phyloP scores from a whole-genome alignment of 495 filamentous ascomycete species.

The Neurospora pannonica region DNA sequence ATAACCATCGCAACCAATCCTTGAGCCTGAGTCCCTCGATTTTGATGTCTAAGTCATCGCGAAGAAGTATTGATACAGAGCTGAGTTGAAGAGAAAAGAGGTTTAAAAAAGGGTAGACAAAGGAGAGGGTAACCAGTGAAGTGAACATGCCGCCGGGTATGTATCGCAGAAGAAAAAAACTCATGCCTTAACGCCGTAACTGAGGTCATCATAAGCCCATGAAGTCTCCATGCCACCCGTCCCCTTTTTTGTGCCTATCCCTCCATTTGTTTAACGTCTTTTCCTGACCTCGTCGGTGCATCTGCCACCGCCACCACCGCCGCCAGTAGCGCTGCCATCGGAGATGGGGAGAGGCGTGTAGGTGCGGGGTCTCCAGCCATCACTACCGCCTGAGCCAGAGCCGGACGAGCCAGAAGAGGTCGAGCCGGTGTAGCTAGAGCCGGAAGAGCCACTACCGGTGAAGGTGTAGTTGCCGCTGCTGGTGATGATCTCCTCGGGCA shows the following conservation, averaged over 20 bases:
- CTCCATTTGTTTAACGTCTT: background rate
- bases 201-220: background rate
- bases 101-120: background rate
- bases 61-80: background rate
- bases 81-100: background rate
- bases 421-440: background rate
- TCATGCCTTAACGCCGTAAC: background rate
- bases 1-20: too few species aligned
- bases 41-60: background rate
- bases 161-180: background rate
- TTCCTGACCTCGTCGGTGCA: background rate
- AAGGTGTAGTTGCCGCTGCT: background rate
- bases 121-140: background rate
- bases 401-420: background rate
- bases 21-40: background rate
- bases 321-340: background rate
- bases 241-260: background rate
- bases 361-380: background rate
- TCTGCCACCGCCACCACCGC: background rate
- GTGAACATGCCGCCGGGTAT: background rate
- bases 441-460: background rate
- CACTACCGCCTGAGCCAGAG: background rate
- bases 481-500: background rate
- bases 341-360: background rate
- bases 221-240: background rate